A percentile compares a stretch with the other conserved stretches of the same genome.
These are phyloP conservation scores for Echinochloa phyllopogon DNA, from an alignment of 176 grass and related monocot genomes.

Conservation along the genomic window DNA sequence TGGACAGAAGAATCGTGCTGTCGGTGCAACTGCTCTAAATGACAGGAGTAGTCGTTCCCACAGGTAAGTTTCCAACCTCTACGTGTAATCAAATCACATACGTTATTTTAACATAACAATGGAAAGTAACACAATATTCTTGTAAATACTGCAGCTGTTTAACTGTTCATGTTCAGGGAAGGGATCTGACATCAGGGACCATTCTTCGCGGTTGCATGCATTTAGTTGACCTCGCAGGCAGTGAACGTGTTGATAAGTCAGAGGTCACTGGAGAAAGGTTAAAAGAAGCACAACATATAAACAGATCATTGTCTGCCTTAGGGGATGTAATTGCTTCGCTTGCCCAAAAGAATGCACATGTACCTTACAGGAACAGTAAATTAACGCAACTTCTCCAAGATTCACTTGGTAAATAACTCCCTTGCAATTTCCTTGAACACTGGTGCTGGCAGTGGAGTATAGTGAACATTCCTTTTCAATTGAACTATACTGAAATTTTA, in stretches of 20 bases:
- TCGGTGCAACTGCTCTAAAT: conserved; percentile 93
- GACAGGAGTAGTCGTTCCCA: conserved; percentile 98
- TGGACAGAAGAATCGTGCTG: conserved; percentile 88
- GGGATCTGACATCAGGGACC: conserved; percentile 79
- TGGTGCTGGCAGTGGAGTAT: conserved; percentile 6
- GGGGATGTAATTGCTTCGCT: conserved; percentile 98
- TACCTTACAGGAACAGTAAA: conserved; percentile 99
- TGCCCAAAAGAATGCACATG: conserved; percentile 86
- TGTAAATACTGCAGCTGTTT: conserved; percentile 76
- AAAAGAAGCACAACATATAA: conserved; percentile 99
- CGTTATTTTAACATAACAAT: conserved; percentile 20
- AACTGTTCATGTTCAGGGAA: conserved; percentile 98
- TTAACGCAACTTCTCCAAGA: conserved; percentile 99
- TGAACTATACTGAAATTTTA: conserved; percentile 15
- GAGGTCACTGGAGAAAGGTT: conserved; percentile 93
- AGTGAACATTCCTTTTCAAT: conserved; percentile 23
- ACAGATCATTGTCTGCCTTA: conserved; percentile 95
- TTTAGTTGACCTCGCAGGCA: conserved; percentile 98
- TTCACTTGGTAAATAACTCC: conserved; percentile 80
- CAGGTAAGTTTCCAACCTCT: conserved; percentile 58
- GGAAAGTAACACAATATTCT: conserved; percentile 44
- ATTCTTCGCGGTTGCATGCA: conserved; percentile 97
- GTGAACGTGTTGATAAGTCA: conserved; percentile 96
- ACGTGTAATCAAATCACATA: conserved; percentile 21
- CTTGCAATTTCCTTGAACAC: conserved; percentile 31